Evolutionary conservation across 768 basidiomycete genomes (phyloP).

Genomic region (Boletus vermiculosoides): DNA sequence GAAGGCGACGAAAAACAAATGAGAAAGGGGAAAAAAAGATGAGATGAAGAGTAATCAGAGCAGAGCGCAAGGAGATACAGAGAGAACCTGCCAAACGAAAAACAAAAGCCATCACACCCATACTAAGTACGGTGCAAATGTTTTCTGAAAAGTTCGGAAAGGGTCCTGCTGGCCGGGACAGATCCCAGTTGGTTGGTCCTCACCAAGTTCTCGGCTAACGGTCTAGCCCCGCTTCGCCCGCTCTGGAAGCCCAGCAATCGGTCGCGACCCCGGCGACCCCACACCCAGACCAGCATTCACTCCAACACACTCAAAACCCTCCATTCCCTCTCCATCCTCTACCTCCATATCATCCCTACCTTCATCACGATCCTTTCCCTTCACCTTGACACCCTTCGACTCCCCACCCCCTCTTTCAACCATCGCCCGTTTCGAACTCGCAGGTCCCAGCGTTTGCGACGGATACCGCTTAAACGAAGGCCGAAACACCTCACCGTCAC

Average conservation of each 20-base stretch:
- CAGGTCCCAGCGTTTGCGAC: constrained; percentile 68
- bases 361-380: neutral
- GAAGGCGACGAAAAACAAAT: neutral
- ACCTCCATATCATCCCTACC: neutral
- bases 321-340: neutral
- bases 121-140: neutral
- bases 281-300: constrained; percentile 22
- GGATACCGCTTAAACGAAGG: constrained; percentile 75
- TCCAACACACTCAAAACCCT: neutral
- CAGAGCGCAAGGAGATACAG: neutral
- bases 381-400: constrained; percentile 15
- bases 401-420: constrained; percentile 32
- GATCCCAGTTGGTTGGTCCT: neutral
- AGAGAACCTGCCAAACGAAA: neutral
- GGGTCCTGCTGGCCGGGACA: neutral
- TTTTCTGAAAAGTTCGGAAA: neutral
- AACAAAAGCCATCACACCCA: neutral
- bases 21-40: neutral
- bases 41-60: neutral
- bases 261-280: constrained; percentile 24
- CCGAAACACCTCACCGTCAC: constrained; percentile 36
- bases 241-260: constrained; percentile 31
- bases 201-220: neutral
- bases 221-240: constrained; percentile 27
- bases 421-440: constrained; percentile 51